Evolutionary conservation across 768 basidiomycete genomes (phyloP), one percentile per base, ranked within the genome.

Genomic region (Piloderma croceum): DNA sequence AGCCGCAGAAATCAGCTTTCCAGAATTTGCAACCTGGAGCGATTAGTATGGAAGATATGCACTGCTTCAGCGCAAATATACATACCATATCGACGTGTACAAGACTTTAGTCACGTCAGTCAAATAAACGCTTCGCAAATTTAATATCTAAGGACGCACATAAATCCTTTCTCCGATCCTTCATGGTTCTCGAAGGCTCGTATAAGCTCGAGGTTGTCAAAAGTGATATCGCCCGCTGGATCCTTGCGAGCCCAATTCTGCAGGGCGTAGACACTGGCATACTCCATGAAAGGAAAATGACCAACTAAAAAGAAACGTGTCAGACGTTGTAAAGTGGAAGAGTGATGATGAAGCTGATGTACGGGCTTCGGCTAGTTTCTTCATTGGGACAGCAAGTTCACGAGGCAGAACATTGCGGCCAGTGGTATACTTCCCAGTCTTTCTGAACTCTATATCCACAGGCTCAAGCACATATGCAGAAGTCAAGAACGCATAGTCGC

Each of bases 111-210:
- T n/a, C n/a, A n/a, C n/a, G n/a, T n/a, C n/a, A n/a, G n/a, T n/a
- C n/a, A n/a, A n/a, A n/a, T n/a, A n/a, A n/a, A n/a, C n/a, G n/a
- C n/a, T n/a, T n/a, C n/a, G n/a, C n/a, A n/a, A n/a, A n/a, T n/a
- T n/a, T n/a, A n/a, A n/a, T n/a, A n/a, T n/a, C n/a, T n/a, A n/a
- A n/a, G n/a, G n/a, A n/a, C n/a, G n/a, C n/a, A n/a, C n/a, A n/a
- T n/a, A n/a, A n/a, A n/a, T n/a, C n/a, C n/a, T n/a, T n/a, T n/a
- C n/a, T n/a, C n/a, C n/a, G n/a, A n/a, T n/a, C n/a, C n/a, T n/a
- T n/a, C n/a, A n/a, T n/a, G n/a, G n/a, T 56, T 48, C 41, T 62
- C 61, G 43, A 62, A 62, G 9, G 61, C 61, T 18, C 61, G 56
- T 34, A 62, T 57, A 25, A 62, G 51, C n/a, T 56, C 52, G 15